phyloP scores from a whole-genome alignment of 352 stramenopile species.

The Globisporangium irregulare region DNA sequence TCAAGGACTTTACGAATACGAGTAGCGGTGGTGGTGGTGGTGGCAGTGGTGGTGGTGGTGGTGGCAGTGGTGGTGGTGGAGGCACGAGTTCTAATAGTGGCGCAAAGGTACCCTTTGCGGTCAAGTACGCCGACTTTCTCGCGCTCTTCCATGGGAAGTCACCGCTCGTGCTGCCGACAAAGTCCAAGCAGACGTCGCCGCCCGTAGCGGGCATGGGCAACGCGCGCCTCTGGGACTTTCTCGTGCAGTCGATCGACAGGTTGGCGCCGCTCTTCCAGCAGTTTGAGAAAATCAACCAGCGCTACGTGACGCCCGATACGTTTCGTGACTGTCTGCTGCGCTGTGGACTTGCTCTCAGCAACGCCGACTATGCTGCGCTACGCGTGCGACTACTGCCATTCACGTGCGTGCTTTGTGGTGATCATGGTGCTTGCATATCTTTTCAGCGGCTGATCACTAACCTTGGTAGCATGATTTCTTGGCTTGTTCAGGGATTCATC shows the following conservation, averaged over 20 bases:
- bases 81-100: not conserved
- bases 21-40: not conserved
- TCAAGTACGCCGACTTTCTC: constrained; percentile 70
- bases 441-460: not conserved
- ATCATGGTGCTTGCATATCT: too few relatives aligned
- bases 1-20: constrained; percentile 23
- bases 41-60: not conserved
- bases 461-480: not conserved
- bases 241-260: constrained; percentile 47
- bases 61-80: constrained; percentile 9
- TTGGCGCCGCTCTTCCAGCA: constrained; percentile 53
- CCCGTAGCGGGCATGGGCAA: constrained; percentile 43
- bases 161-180: constrained; percentile 30
- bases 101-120: constrained; percentile 21
- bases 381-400: constrained; percentile 59
- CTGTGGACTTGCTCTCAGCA: constrained; percentile 61
- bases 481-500: constrained; percentile 35
- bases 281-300: constrained; percentile 51
- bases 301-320: constrained; percentile 44
- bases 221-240: constrained; percentile 59
- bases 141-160: constrained; percentile 36
- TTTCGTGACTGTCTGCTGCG: constrained; percentile 63
- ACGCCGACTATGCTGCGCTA: constrained; percentile 64
- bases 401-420: constrained; percentile 26
- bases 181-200: constrained; percentile 41